Percentiles rank a stretch among this genome's conserved stretches.
These are phyloP conservation scores for Pyrenula aspistea DNA, from an alignment of 495 filamentous ascomycete genomes.

Conservation along the genomic window DNA sequence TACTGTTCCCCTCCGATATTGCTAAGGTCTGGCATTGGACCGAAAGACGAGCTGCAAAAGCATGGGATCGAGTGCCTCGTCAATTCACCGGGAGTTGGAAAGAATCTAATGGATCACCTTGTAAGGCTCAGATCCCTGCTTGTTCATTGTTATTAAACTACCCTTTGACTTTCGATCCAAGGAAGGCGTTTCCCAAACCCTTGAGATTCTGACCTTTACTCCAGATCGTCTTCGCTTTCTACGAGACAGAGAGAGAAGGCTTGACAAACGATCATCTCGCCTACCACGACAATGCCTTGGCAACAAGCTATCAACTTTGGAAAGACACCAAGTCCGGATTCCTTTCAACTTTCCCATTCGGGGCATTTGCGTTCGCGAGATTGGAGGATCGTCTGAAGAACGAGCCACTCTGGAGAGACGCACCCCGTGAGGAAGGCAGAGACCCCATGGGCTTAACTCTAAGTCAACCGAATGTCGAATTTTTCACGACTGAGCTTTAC, in stretches of 20 bases:
- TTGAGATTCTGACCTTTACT: conserved; percentile 13
- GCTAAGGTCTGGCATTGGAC: conserved; percentile 42
- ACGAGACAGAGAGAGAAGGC: conserved; percentile 29
- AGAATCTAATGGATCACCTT: conserved; percentile 42
- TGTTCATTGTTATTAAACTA: conserved; percentile 23
- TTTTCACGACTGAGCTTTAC: conserved; percentile 40
- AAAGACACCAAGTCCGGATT: conserved; percentile 36
- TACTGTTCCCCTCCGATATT: conserved; percentile 47
- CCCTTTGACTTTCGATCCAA: conserved; percentile 13
- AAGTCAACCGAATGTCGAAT: conserved; percentile 37
- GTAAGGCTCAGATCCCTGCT: conserved; percentile 11
- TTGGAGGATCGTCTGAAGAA: conserved; percentile 34
- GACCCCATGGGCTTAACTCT: conserved; percentile 38
- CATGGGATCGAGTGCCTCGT: conserved; percentile 33
- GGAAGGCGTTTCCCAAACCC: conserved; percentile 16
- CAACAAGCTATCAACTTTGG: conserved; percentile 28
- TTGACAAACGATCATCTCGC: conserved; percentile 30
- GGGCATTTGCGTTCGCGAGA: conserved; percentile 39
- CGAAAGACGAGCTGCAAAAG: conserved; percentile 30
- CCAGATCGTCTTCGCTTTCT: conserved; percentile 32
- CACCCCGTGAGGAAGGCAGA: conserved; percentile 27
- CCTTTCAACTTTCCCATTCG: conserved; percentile 39
- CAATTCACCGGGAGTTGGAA: conserved; percentile 41
- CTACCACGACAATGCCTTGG: conserved; percentile 24
- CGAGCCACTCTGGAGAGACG: conserved; percentile 28